Evolutionary conservation across 1,284 basidiomycete species (phyloP).

Genomic region (Mrakiaceae sp.): DNA sequence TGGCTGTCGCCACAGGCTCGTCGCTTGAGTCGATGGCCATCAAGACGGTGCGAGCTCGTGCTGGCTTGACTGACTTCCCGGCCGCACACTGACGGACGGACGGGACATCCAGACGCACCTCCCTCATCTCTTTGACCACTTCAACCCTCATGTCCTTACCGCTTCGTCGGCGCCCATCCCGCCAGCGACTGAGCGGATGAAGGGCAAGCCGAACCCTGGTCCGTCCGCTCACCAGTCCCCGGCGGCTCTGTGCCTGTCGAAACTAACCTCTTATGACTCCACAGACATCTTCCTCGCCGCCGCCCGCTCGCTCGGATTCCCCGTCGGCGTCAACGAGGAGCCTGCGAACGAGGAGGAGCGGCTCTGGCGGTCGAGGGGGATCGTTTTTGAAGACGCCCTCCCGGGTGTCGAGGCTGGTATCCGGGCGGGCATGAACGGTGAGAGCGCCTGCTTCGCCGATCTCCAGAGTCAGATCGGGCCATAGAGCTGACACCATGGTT

Average conservation of each 20-base stretch:
- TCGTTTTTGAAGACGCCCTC: conserved; percentile 36
- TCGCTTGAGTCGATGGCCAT: conserved; percentile 25
- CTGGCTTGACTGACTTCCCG: not conserved
- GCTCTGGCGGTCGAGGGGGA: conserved; percentile 26
- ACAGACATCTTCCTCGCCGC: conserved; percentile 33
- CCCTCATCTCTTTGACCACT: conserved; percentile 32
- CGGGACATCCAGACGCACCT: conserved; percentile 27
- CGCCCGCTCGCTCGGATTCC: conserved; percentile 30
- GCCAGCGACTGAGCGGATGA: conserved; percentile 20
- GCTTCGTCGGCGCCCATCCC: conserved; percentile 31
- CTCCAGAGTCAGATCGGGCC: not conserved
- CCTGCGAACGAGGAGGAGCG: conserved; percentile 24
- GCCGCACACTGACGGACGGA: not conserved
- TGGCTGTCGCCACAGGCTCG: conserved; percentile 35
- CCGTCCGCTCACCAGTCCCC: conserved; percentile 19
- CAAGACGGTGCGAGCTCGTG: conserved; percentile 29
- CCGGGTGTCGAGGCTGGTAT: conserved; percentile 33
- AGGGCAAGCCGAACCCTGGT: conserved; percentile 31
- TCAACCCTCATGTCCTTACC: conserved; percentile 32
- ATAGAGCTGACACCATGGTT: not conserved
- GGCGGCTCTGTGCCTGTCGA: not conserved
- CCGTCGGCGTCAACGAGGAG: conserved; percentile 30
- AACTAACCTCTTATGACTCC: not conserved
- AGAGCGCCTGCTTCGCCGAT: conserved; percentile 13
- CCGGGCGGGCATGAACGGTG: conserved; percentile 35